A percentile compares a stretch with the other conserved stretches of the same genome.
These are phyloP conservation scores for Trifolium subterraneum DNA, from an alignment of 306 rosid genomes.

Conservation along the genomic window DNA sequence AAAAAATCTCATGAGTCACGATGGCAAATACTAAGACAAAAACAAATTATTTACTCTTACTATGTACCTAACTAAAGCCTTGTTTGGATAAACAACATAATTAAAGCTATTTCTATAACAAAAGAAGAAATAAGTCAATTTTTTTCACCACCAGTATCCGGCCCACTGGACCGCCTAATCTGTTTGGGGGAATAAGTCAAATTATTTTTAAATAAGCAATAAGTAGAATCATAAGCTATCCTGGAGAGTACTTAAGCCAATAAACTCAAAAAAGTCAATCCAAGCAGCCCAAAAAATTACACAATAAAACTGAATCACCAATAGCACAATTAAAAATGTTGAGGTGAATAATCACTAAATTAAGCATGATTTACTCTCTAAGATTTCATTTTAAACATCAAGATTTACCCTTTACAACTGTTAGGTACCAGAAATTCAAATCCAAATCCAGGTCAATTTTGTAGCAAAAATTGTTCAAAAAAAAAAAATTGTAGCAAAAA, in stretches of 20 bases:
- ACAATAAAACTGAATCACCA: neutral
- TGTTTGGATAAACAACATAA: neutral
- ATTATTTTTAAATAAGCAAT: neutral
- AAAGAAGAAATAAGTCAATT: neutral
- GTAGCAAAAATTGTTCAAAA: too few relatives aligned
- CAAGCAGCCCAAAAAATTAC: neutral
- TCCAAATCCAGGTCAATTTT: slow-evolving; percentile 38
- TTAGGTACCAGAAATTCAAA: slow-evolving; percentile 39
- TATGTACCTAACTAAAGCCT: neutral
- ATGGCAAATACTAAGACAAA: slow-evolving; percentile 5
- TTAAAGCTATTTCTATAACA: neutral
- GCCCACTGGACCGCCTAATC: too few relatives aligned
- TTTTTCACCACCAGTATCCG: too few relatives aligned
- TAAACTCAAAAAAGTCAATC: neutral
- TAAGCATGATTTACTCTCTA: slow-evolving; percentile 13
- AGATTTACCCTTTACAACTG: slow-evolving; percentile 1
- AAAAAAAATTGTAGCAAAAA: slow-evolving; percentile 4
- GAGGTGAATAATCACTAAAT: slow-evolving; percentile 20
- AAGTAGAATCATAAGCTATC: neutral
- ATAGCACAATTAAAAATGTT: neutral
- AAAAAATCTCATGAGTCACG: slow-evolving; percentile 22
- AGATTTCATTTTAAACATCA: slow-evolving; percentile 10
- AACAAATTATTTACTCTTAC: neutral
- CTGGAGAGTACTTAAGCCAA: neutral
- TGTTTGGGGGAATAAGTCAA: neutral